Percentiles rank a stretch among this genome's conserved stretches.
These are phyloP conservation scores for Aspergillus unguis DNA, from an alignment of 2,329 filamentous ascomycete genomes.

Conservation along the genomic window DNA sequence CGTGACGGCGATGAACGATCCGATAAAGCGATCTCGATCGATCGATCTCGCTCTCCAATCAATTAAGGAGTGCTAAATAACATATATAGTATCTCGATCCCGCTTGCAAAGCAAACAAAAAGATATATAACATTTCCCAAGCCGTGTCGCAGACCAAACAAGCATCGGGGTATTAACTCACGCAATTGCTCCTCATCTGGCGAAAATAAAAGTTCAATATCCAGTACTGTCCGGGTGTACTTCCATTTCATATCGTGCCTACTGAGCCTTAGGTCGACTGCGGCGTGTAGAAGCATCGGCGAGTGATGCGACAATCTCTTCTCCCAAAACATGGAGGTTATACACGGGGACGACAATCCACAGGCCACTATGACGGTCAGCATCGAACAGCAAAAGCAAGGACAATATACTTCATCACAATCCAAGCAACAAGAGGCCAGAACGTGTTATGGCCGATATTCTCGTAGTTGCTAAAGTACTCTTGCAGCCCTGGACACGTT, in stretches of 20 bases:
- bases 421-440: constrained; percentile 56
- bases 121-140: no score
- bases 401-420: constrained; percentile 61
- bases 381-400: not conserved
- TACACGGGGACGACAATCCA: constrained; percentile 65
- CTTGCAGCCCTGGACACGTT: constrained; percentile 50
- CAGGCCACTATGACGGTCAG: constrained; percentile 48
- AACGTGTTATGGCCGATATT: constrained; percentile 62
- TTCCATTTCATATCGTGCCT: not conserved
- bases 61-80: no score
- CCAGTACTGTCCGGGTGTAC: no score
- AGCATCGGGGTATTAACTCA: no score
- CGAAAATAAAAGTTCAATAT: no score
- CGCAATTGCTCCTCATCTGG: no score
- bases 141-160: no score
- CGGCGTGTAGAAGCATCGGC: constrained; percentile 34
- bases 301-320: constrained; percentile 60
- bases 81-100: not conserved
- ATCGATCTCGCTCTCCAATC: no score
- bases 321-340: constrained; percentile 58
- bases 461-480: constrained; percentile 58
- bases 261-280: constrained; percentile 29
- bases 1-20: not conserved
- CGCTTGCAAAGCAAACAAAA: no score
- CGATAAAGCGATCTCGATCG: not conserved